Evolutionary conservation across 345 rosid genomes (phyloP).

Genomic region (Noccaea caerulescens): DNA sequence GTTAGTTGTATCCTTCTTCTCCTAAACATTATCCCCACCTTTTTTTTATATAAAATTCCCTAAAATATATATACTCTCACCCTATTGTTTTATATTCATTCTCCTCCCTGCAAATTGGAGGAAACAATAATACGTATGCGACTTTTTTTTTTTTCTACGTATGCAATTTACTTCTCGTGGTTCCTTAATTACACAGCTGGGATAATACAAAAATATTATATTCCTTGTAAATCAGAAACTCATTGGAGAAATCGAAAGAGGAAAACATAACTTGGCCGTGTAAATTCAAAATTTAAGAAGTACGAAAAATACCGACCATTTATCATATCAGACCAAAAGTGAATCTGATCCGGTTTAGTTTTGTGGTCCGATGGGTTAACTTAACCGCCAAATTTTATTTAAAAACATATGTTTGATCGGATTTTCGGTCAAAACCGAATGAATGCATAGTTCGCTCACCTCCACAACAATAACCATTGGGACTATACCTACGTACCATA

Average conservation of each 20-base stretch:
- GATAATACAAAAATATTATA: background rate
- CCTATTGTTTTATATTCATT: background rate
- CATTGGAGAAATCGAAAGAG: background rate
- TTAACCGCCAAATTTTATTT: background rate
- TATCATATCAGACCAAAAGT: background rate
- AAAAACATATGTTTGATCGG: background rate
- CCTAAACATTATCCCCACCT: background rate
- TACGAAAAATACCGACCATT: background rate
- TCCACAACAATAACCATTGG: slow-evolving; percentile 36
- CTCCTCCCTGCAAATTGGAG: background rate
- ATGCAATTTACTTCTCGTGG: background rate
- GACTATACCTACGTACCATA: slow-evolving; percentile 3
- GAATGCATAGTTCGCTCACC: slow-evolving; percentile 41
- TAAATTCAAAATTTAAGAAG: background rate
- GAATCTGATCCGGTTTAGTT: background rate
- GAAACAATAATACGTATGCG: background rate
- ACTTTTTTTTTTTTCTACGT: background rate
- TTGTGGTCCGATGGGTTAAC: background rate
- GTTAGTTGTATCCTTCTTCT: slow-evolving; percentile 33
- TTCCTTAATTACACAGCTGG: background rate
- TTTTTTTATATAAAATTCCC: background rate
- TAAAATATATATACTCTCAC: background rate
- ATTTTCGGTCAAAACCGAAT: slow-evolving; percentile 8
- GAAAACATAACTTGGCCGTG: background rate
- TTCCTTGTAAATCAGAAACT: background rate